These are phyloP conservation scores for Daldinia sp. DNA, from an alignment of 2,329 filamentous ascomycete genomes.

Conservation along the genomic window DNA sequence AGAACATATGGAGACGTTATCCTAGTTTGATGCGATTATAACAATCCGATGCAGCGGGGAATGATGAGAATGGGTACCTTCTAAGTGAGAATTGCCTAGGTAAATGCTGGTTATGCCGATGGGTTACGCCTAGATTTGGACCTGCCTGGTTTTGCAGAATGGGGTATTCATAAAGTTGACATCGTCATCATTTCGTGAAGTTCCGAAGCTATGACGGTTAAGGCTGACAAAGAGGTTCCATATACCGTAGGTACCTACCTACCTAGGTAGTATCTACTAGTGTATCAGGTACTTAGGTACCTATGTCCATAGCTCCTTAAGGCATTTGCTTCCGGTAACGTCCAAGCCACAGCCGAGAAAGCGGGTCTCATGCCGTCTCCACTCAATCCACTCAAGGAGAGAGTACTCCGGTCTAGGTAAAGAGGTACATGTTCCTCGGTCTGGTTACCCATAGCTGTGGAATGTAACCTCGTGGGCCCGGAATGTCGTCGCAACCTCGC, in stretches of 20 bases:
- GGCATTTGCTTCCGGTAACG: conserved; percentile 26
- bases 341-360: conserved; percentile 26
- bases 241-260: too few relatives aligned
- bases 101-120: not conserved
- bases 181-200: conserved; percentile 30
- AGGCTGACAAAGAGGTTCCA: not conserved
- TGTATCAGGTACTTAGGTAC: not conserved
- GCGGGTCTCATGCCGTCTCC: not conserved
- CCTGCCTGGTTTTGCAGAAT: conserved; percentile 2
- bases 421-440: too few relatives aligned
- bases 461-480: conserved; percentile 22
- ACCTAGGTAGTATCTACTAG: not conserved
- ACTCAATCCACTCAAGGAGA: conserved; percentile 17
- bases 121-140: not conserved
- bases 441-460: not conserved
- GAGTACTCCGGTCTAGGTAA: conserved; percentile 17
- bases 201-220: conserved; percentile 11
- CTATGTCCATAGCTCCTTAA: not conserved
- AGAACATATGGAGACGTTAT: not conserved
- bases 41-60: conserved; percentile 3
- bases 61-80: too few relatives aligned
- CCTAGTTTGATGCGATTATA: conserved; percentile 3
- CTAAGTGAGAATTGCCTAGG: conserved; percentile 3
- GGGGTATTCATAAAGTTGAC: conserved; percentile 16
- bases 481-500: conserved; percentile 13